Conservation (phyloP, 2,329 filamentous ascomycete genomes). For the Periglandula ipomoeae region DNA sequence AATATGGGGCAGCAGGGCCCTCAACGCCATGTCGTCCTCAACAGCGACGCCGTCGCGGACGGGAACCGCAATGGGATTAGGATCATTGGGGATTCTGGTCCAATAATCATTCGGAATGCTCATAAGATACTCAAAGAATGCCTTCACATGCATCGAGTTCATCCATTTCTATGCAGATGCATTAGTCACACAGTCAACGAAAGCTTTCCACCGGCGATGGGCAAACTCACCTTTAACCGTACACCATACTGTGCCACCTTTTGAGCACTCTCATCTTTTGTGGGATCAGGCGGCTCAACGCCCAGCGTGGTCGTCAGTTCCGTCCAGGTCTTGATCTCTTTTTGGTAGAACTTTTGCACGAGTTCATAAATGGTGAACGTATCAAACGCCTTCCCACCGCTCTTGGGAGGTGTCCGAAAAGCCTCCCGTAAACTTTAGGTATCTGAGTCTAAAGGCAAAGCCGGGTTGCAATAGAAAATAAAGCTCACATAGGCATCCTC, state of each 20-base stretch:
- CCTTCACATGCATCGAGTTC: slow-evolving; percentile 91
- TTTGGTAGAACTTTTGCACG: slow-evolving; percentile 66
- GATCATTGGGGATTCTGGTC: slow-evolving; percentile 59
- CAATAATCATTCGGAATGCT: slow-evolving; percentile 73
- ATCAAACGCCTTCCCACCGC: slow-evolving; percentile 78
- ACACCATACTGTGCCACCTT: slow-evolving; percentile 95
- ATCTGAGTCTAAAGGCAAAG: slow-evolving; percentile 57
- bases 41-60: slow-evolving; percentile 73
- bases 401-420: slow-evolving; percentile 74
- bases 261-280: slow-evolving; percentile 81
- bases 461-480: slow-evolving; percentile 85
- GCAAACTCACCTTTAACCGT: slow-evolving; percentile 62
- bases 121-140: slow-evolving; percentile 86
- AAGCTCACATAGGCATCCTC: slow-evolving; percentile 78
- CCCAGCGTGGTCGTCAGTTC: slow-evolving; percentile 81
- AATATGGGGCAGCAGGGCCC: slow-evolving; percentile 73
- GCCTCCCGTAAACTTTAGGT: slow-evolving; percentile 62
- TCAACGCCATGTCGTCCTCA: slow-evolving; percentile 81
- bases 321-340: slow-evolving; percentile 88
- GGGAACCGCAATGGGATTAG: slow-evolving; percentile 52
- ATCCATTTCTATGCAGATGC: slow-evolving; percentile 65
- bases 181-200: background rate
- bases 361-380: slow-evolving; percentile 70
- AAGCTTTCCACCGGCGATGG: background rate
- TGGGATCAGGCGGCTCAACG: slow-evolving; percentile 71